Percentiles rank a stretch among this genome's conserved stretches.
phyloP scores from a whole-genome alignment of 306 rosid species.

The Arachis hypogaea region DNA sequence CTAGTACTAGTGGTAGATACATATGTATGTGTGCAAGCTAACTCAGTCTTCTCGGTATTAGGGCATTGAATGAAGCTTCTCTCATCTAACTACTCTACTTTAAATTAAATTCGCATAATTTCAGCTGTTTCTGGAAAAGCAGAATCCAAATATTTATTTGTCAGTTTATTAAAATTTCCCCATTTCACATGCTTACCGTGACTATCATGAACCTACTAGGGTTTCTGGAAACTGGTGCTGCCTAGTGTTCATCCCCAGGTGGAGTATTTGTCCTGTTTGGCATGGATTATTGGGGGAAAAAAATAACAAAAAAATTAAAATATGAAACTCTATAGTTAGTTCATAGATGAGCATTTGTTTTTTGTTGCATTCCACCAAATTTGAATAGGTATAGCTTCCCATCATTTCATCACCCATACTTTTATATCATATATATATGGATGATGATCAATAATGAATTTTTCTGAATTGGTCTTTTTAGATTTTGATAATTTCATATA shows the following conservation, averaged over 20 bases:
- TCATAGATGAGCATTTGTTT: neutral
- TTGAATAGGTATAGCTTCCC: neutral
- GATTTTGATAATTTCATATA: neutral
- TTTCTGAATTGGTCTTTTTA: neutral
- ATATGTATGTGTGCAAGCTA: neutral
- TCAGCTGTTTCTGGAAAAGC: slow-evolving; percentile 29
- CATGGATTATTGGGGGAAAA: too few species aligned
- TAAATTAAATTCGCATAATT: slow-evolving; percentile 29
- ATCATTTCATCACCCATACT: neutral
- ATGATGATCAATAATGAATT: neutral
- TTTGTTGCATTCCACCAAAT: neutral
- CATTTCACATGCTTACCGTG: neutral
- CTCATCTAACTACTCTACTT: neutral
- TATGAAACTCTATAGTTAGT: neutral
- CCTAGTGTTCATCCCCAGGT: slow-evolving; percentile 10
- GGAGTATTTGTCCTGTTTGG: neutral
- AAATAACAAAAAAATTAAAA: neutral
- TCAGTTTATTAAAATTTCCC: slow-evolving; percentile 7
- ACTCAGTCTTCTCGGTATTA: slow-evolving; percentile 29
- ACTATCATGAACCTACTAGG: slow-evolving; percentile 39
- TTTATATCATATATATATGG: too few species aligned
- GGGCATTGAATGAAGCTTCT: slow-evolving; percentile 29
- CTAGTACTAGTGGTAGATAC: neutral
- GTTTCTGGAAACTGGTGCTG: slow-evolving; percentile 35
- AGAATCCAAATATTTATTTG: neutral